phyloP scores from a whole-genome alignment of 1,284 basidiomycete species.

The Ustilago esculenta region DNA sequence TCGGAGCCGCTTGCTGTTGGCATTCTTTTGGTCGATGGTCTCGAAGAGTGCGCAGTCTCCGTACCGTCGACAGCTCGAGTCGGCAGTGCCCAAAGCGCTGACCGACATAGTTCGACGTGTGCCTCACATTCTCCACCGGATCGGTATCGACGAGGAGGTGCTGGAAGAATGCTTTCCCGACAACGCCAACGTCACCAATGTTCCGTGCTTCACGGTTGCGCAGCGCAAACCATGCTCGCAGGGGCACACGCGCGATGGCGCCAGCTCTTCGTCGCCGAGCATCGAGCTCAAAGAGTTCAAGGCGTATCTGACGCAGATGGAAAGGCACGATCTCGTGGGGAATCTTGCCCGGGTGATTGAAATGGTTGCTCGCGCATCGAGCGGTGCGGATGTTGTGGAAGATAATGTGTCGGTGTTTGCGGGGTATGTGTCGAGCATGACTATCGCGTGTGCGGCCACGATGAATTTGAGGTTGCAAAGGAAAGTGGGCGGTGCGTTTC shows the following conservation, averaged over 20 bases:
- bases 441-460: slow-evolving; percentile 18
- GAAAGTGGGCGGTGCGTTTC: not conserved
- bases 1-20: slow-evolving; percentile 4
- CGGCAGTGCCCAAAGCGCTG: slow-evolving; percentile 6
- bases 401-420: slow-evolving; percentile 15
- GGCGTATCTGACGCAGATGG: slow-evolving; percentile 26
- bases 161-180: slow-evolving; percentile 32
- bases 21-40: slow-evolving; percentile 18
- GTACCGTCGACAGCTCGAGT: slow-evolving; percentile 4
- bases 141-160: slow-evolving; percentile 21
- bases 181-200: slow-evolving; percentile 8
- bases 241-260: not conserved
- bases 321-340: slow-evolving; percentile 25
- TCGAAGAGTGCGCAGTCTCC: not conserved
- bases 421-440: slow-evolving; percentile 25
- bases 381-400: not conserved
- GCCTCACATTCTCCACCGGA: slow-evolving; percentile 17
- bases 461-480: slow-evolving; percentile 11
- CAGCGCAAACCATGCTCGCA: slow-evolving; percentile 2
- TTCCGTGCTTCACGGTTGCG: slow-evolving; percentile 6
- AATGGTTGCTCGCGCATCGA: not conserved
- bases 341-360: slow-evolving; percentile 19
- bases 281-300: slow-evolving; percentile 8
- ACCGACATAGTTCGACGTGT: slow-evolving; percentile 9
- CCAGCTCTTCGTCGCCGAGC: slow-evolving; percentile 10